Conservation (phyloP, 208 protist species). For the Leishmania tarentolae region DNA sequence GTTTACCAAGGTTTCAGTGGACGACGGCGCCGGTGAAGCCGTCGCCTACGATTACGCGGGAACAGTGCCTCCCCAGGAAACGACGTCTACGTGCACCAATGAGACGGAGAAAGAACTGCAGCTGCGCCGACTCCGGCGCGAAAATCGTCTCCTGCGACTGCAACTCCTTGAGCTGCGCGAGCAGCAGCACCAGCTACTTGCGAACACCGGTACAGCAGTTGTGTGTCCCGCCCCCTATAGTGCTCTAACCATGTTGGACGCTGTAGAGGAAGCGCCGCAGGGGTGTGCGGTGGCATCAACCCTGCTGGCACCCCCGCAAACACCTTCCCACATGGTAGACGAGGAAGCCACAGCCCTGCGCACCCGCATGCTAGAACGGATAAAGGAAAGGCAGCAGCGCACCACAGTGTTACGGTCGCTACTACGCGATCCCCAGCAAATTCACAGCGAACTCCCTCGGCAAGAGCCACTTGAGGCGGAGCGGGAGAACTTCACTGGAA, state of each 20-base stretch:
- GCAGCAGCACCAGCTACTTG: constrained; percentile 20
- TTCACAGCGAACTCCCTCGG: constrained; percentile 22
- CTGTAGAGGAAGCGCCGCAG: not conserved
- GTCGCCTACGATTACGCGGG: not conserved
- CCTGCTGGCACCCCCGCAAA: not conserved
- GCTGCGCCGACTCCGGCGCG: constrained; percentile 33
- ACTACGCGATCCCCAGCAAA: constrained; percentile 32
- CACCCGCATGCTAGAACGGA: constrained; percentile 47
- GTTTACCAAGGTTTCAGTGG: not conserved
- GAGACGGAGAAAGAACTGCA: constrained; percentile 6
- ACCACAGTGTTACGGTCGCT: constrained; percentile 35
- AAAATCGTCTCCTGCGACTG: constrained; percentile 57
- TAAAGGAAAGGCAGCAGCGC: constrained; percentile 45
- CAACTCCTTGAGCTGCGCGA: constrained; percentile 52
- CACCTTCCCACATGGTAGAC: not conserved
- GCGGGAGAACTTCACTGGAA: not conserved
- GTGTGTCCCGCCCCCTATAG: not conserved
- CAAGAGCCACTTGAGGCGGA: not conserved
- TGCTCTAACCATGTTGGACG: not conserved
- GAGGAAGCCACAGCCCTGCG: constrained; percentile 32
- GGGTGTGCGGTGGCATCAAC: not conserved
- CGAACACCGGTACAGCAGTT: not conserved
- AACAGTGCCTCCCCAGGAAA: not conserved
- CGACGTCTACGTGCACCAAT: not conserved
- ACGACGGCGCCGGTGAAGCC: not conserved